phyloP scores from a whole-genome alignment of 805 yeast species.

The Metschnikowia santaceciliae region DNA sequence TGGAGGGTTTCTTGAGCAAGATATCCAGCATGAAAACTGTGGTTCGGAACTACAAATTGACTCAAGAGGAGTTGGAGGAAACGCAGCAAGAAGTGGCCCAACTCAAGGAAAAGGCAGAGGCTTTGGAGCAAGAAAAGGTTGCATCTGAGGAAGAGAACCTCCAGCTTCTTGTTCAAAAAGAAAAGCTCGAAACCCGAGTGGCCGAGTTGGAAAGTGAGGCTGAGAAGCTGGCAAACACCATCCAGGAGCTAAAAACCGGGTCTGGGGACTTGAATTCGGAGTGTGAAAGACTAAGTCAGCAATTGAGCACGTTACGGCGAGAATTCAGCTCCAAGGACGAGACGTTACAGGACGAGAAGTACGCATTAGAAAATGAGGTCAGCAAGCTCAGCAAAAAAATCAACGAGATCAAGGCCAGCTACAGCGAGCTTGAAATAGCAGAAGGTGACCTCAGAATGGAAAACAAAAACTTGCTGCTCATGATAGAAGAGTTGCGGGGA shows the following conservation, averaged over 20 bases:
- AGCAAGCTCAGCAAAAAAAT: slow-evolving; percentile 37
- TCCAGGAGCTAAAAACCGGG: slow-evolving; percentile 18
- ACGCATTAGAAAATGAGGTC: slow-evolving; percentile 37
- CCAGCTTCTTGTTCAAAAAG: slow-evolving; percentile 31
- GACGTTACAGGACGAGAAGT: slow-evolving; percentile 34
- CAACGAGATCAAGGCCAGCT: slow-evolving; percentile 37
- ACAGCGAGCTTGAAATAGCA: slow-evolving; percentile 38
- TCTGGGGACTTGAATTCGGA: slow-evolving; percentile 46
- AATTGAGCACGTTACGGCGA: slow-evolving; percentile 35
- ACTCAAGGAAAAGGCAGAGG: slow-evolving; percentile 2
- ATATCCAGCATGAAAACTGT: slow-evolving; percentile 71
- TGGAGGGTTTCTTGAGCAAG: slow-evolving; percentile 58
- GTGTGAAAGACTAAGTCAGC: slow-evolving; percentile 47
- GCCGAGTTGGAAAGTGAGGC: slow-evolving; percentile 15
- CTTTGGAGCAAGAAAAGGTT: slow-evolving; percentile 35
- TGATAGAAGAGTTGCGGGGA: slow-evolving; percentile 44
- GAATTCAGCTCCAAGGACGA: slow-evolving; percentile 35
- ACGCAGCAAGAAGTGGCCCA: slow-evolving; percentile 7
- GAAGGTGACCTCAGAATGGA: slow-evolving; percentile 37
- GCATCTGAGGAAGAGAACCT: slow-evolving; percentile 4
- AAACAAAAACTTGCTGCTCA: slow-evolving; percentile 37
- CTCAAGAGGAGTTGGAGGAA: slow-evolving; percentile 58
- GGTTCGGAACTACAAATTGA: slow-evolving; percentile 67
- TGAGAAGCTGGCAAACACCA: slow-evolving; percentile 18
- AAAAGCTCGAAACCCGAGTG: slow-evolving; percentile 41